phyloP scores from a whole-genome alignment of 202 grass and related monocot species.

The Elaeis oleifera region DNA sequence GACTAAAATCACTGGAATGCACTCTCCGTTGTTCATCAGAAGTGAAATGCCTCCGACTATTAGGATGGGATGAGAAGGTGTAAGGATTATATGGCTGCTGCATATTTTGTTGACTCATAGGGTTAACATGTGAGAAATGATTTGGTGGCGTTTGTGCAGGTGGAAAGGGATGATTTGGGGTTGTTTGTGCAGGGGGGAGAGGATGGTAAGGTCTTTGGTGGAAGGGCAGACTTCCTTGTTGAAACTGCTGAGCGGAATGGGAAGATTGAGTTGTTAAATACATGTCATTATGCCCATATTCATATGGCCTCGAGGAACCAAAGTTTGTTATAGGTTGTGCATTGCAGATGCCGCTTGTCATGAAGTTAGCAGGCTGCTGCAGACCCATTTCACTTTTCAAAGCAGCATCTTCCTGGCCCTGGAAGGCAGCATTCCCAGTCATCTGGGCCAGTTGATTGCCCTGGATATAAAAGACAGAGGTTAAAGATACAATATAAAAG shows the following conservation, averaged over 20 bases:
- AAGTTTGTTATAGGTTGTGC: slow-evolving; percentile 44
- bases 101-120: slow-evolving; percentile 51
- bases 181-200: slow-evolving; percentile 43
- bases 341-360: slow-evolving; percentile 41
- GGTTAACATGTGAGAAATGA: slow-evolving; percentile 44
- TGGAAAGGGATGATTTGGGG: slow-evolving; percentile 31
- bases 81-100: slow-evolving; percentile 46
- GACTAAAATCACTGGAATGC: slow-evolving; percentile 55
- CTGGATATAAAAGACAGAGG: slow-evolving; percentile 33
- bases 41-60: slow-evolving; percentile 42
- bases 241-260: slow-evolving; percentile 61
- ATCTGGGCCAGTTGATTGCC: slow-evolving; percentile 40
- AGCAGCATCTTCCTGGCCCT: slow-evolving; percentile 32
- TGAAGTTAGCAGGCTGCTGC: slow-evolving; percentile 29
- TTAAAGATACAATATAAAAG: slow-evolving; percentile 7
- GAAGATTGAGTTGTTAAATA: slow-evolving; percentile 47
- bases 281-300: slow-evolving; percentile 57
- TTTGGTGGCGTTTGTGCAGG: slow-evolving; percentile 4
- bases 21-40: slow-evolving; percentile 60
- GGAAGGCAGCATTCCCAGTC: slow-evolving; percentile 36
- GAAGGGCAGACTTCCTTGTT: slow-evolving; percentile 36
- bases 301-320: slow-evolving; percentile 33
- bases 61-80: slow-evolving; percentile 44
- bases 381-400: slow-evolving; percentile 14
- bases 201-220: slow-evolving; percentile 58